phyloP scores from a whole-genome alignment of 805 yeast genomes.

The Cyberlindnera lachancei region DNA sequence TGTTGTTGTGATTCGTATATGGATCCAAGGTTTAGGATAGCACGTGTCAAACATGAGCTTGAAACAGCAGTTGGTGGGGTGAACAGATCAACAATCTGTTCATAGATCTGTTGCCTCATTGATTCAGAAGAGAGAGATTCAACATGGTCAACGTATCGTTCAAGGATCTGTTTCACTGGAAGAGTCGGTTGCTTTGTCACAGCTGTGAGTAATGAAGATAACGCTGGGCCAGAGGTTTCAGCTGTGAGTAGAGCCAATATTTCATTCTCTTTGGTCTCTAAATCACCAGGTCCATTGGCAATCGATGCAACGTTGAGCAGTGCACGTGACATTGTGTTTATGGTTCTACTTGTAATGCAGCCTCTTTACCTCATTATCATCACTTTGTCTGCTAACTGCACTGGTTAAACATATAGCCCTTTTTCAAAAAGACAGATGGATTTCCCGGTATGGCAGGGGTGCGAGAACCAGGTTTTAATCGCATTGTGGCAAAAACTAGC shows the following conservation, averaged over 20 bases:
- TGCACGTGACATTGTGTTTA: constrained; percentile 11
- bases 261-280: constrained; percentile 10
- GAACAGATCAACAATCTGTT: constrained; percentile 6
- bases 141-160: constrained; percentile 6
- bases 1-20: constrained; percentile 8
- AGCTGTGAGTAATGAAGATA: constrained; percentile 7
- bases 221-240: neutral
- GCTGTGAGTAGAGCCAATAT: constrained; percentile 5
- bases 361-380: too few species aligned
- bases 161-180: constrained; percentile 13
- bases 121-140: neutral
- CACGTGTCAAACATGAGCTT: constrained; percentile 8
- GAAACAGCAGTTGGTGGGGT: constrained; percentile 17
- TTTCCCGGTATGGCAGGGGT: too few species aligned
- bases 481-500: too few species aligned
- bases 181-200: constrained; percentile 16
- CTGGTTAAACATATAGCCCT: too few species aligned
- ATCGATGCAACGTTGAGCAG: constrained; percentile 9
- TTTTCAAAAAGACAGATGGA: too few species aligned
- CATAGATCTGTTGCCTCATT: constrained; percentile 5
- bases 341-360: too few species aligned
- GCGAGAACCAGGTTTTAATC: too few species aligned
- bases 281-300: constrained; percentile 9
- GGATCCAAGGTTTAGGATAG: constrained; percentile 6
- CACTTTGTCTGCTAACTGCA: too few species aligned